Conservation (phyloP, 2,329 filamentous ascomycete species). For the Malbranchea cinnamomea region DNA sequence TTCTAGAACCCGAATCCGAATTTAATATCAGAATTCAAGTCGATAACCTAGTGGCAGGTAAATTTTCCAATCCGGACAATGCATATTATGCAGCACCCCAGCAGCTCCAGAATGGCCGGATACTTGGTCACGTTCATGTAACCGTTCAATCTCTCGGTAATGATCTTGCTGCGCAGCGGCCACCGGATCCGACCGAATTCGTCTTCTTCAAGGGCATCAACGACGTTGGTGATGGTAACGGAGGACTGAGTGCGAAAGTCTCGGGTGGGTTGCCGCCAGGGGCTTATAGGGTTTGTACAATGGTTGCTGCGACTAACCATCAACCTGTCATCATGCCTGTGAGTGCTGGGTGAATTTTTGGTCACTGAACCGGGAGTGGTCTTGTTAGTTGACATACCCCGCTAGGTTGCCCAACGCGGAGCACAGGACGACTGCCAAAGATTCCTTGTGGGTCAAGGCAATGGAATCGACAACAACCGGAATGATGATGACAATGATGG, state of each 20-base stretch:
- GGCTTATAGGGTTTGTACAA: constrained; percentile 37
- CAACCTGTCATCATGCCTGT: constrained; percentile 43
- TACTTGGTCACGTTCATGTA: constrained; percentile 28
- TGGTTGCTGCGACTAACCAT: constrained; percentile 37
- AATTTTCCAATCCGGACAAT: constrained; percentile 38
- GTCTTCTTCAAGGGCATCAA: constrained; percentile 46
- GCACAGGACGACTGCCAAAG: constrained; percentile 38
- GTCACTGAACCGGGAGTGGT: constrained; percentile 6
- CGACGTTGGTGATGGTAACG: constrained; percentile 34
- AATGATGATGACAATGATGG: neutral
- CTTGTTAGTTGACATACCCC: constrained; percentile 1
- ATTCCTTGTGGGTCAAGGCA: constrained; percentile 26
- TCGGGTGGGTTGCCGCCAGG: constrained; percentile 34
- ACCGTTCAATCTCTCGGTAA: constrained; percentile 35
- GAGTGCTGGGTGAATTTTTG: constrained; percentile 6
- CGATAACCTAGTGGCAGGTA: constrained; percentile 35
- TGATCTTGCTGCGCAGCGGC: constrained; percentile 20
- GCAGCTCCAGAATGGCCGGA: constrained; percentile 26
- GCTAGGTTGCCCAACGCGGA: constrained; percentile 35
- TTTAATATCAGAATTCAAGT: constrained; percentile 38
- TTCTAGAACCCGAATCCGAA: constrained; percentile 23
- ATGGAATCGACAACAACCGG: neutral
- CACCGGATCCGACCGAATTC: constrained; percentile 31
- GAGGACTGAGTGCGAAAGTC: constrained; percentile 31
- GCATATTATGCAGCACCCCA: constrained; percentile 44